Evolutionary conservation across 108 stramenopile species (phyloP), one percentile per base, ranked within the genome.

Genomic region (Fistulifera solaris): DNA sequence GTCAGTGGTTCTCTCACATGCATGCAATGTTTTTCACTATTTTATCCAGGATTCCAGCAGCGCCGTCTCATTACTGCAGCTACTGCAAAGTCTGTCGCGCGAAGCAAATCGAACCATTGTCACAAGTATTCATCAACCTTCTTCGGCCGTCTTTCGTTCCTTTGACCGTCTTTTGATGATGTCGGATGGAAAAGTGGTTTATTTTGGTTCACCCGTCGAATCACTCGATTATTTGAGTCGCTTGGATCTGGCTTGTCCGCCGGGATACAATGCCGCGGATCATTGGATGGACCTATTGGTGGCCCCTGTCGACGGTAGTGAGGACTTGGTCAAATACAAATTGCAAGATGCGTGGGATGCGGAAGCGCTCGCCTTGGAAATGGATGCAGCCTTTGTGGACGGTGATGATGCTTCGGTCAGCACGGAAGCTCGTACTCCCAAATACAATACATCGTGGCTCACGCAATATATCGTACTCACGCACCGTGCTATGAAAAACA

Each of bases 281-380:
- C 85, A 86, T 56, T 76, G 78, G 67, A 86, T 82, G 85, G 85
- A 86, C 66, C 52, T 82, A 51, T 47, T 82, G 58, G 80, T 86
- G 0, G 54, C 52, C 54, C 56, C 71, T 39, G 26, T 65, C 17
- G 71, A 72, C n/a, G 59, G 54, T 1, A 55, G 43, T 41, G 62
- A 17, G n/a, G 44, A 19, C 2, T 14, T 24, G 38, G 28, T 2
- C 27, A 17, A 18, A 4, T 15, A 35, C 19, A 54, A 44, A 42
- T 55, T 86, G 23, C 71, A 81, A 54, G 60, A 55, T 25, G 56
- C 70, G 15, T 86, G 85, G 85, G 73, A 82, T 54, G 61, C 56
- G 45, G 77, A 85, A 40, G 62, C 54, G 11, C 44, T 61, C 52
- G 71, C 79, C 3, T 44, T 51, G n/a, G 61, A 67, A 31, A 52